phyloP scores from a whole-genome alignment of 2,329 filamentous ascomycete genomes.

The Diaporthe caulivora region DNA sequence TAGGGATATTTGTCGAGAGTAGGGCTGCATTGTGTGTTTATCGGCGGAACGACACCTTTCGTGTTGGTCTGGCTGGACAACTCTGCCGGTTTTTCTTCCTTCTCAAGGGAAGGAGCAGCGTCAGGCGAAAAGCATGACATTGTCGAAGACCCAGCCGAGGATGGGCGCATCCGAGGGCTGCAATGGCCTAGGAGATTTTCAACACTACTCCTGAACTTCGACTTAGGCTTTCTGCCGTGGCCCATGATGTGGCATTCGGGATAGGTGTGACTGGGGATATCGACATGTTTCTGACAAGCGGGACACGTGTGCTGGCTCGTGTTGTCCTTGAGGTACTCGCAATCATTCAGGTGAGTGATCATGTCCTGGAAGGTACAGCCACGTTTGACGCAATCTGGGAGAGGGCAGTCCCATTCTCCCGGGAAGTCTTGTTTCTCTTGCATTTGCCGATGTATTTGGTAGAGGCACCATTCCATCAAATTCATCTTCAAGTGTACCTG shows the following conservation, averaged over 20 bases:
- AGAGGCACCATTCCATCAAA: too few relatives aligned
- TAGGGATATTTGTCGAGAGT: not conserved
- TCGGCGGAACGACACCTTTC: not conserved
- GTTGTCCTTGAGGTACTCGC: not conserved
- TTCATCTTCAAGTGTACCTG: not conserved
- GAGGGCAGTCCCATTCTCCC: not conserved
- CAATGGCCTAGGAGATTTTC: not conserved
- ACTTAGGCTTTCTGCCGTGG: not conserved
- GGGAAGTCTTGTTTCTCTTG: not conserved
- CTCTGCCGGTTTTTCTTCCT: rapidly evolving
- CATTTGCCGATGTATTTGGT: not conserved
- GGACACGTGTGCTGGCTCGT: not conserved
- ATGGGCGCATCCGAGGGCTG: not conserved
- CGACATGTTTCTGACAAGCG: not conserved
- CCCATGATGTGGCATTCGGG: not conserved
- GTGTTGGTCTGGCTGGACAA: not conserved
- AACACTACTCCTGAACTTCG: not conserved
- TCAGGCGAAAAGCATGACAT: not conserved
- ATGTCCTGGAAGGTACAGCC: not conserved
- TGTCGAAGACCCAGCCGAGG: not conserved
- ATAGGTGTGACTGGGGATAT: not conserved
- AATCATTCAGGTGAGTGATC: not conserved
- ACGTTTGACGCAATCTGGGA: not conserved
- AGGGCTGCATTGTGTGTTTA: not conserved
- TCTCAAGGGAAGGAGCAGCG: rapidly evolving